Percentiles rank a stretch among this genome's conserved stretches.
phyloP scores from a whole-genome alignment of 2,329 filamentous ascomycete species.

The Alternaria longipes region DNA sequence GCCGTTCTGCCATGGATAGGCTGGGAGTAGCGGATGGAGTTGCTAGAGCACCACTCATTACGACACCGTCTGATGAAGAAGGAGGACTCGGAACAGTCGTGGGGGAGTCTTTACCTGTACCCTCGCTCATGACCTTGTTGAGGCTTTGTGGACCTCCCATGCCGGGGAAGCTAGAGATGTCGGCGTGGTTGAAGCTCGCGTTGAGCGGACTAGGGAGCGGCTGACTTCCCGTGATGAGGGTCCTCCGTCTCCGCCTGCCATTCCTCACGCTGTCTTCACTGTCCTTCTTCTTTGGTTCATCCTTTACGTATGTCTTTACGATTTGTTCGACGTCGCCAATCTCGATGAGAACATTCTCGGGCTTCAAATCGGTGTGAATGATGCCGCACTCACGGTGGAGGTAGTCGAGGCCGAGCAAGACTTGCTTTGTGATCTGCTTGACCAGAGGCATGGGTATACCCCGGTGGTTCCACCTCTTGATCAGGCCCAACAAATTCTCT shows the following conservation, averaged over 20 bases:
- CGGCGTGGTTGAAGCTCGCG: conserved; percentile 83
- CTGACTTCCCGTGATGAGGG: conserved; percentile 96
- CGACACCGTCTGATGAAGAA: conserved; percentile 54
- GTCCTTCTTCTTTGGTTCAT: conserved; percentile 69
- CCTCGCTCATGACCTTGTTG: conserved; percentile 82
- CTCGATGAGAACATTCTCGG: conserved; percentile 97
- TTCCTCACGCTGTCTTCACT: conserved; percentile 93
- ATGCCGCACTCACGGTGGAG: conserved; percentile 98
- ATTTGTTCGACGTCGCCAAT: conserved; percentile 99
- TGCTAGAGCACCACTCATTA: conserved; percentile 66
- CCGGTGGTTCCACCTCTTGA: conserved; percentile 98
- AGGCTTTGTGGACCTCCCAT: conserved; percentile 71
- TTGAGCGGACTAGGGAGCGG: conserved; percentile 94
- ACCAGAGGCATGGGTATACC: conserved; percentile 96
- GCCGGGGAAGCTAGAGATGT: conserved; percentile 68
- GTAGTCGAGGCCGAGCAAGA: conserved; percentile 93
- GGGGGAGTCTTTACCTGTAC: conserved; percentile 65
- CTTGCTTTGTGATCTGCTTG: conserved; percentile 99
- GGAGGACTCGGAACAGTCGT: conserved; percentile 54
- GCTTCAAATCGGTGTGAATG: conserved; percentile 97
- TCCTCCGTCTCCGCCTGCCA: conserved; percentile 86
- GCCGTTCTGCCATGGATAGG: conserved; percentile 67
- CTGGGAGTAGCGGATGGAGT: conserved; percentile 53
- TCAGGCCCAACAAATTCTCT: conserved; percentile 91
- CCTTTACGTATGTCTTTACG: conserved; percentile 94